These are phyloP conservation scores for Colletotrichum viniferum DNA, from an alignment of 2,329 filamentous ascomycete species.

Conservation along the genomic window DNA sequence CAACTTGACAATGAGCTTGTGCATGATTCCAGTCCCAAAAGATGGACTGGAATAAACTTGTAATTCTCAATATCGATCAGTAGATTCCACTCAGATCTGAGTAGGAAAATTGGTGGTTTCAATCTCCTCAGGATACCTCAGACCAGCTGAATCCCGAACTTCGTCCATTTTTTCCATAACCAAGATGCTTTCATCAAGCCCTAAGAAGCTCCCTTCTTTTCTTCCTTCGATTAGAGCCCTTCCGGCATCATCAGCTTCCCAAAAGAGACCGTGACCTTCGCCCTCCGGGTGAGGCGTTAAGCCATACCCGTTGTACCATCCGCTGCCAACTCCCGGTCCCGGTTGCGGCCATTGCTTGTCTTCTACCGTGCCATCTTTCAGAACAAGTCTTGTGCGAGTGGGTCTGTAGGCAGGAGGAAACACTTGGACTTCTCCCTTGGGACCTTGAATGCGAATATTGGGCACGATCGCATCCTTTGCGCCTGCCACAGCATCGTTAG, in stretches of 20 bases:
- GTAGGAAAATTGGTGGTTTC: not conserved
- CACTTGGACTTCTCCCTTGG: slow-evolving; percentile 82
- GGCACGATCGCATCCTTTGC: slow-evolving; percentile 56
- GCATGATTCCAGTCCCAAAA: not conserved
- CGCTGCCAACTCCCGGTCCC: not conserved
- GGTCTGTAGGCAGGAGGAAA: slow-evolving; percentile 74
- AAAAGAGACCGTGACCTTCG: slow-evolving; percentile 84
- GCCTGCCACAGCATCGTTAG: slow-evolving; percentile 63
- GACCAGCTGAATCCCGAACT: not conserved
- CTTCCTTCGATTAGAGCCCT: slow-evolving; percentile 77
- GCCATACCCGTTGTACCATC: not conserved
- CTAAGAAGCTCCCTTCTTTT: slow-evolving; percentile 74
- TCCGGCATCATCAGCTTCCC: slow-evolving; percentile 82
- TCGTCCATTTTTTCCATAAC: slow-evolving; percentile 78
- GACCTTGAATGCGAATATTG: slow-evolving; percentile 81
- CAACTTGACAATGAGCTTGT: not conserved
- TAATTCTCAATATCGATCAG: not conserved
- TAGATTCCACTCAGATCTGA: not conserved
- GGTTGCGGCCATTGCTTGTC: slow-evolving; percentile 47
- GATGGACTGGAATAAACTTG: not conserved
- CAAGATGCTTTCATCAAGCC: slow-evolving; percentile 76
- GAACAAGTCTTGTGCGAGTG: slow-evolving; percentile 66
- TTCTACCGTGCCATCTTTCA: slow-evolving; percentile 52
- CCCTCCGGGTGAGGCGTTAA: slow-evolving; percentile 4
- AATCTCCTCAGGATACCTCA: not conserved